phyloP scores from a whole-genome alignment of 352 stramenopile genomes.

The Blastocystis sp. region DNA sequence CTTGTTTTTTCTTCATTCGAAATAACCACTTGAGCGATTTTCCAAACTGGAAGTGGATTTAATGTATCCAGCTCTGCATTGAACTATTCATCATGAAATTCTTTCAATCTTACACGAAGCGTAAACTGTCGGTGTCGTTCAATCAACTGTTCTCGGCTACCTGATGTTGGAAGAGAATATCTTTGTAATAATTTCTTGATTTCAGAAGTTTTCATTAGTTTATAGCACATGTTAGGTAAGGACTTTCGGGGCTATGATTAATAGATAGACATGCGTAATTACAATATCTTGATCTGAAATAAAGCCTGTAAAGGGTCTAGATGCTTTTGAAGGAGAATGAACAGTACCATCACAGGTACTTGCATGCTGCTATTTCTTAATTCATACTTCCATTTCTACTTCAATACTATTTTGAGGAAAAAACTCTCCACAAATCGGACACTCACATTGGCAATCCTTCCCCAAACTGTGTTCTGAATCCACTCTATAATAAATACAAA shows the following conservation, averaged over 20 bases:
- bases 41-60: constrained; percentile 58
- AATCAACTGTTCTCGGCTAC: constrained; percentile 5
- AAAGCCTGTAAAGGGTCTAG: constrained; percentile 23
- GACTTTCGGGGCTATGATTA: not conserved
- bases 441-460: not conserved
- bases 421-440: constrained; percentile 42
- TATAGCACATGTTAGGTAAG: constrained; percentile 46
- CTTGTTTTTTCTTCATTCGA: constrained; percentile 46
- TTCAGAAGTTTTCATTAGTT: constrained; percentile 42
- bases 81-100: not conserved
- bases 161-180: constrained; percentile 20
- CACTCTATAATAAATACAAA: not conserved
- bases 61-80: constrained; percentile 46
- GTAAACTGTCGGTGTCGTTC: constrained; percentile 54
- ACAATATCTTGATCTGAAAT: not conserved
- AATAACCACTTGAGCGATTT: constrained; percentile 44
- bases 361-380: constrained; percentile 4
- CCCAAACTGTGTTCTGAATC: not conserved
- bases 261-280: not conserved
- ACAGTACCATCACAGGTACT: constrained; percentile 10
- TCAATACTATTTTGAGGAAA: constrained; percentile 41
- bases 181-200: constrained; percentile 53
- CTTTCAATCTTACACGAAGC: not conserved
- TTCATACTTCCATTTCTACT: not conserved
- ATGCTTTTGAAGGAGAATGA: not conserved